phyloP scores from a whole-genome alignment of 164 flowering plant species.

The Cinnamomum micranthum region DNA sequence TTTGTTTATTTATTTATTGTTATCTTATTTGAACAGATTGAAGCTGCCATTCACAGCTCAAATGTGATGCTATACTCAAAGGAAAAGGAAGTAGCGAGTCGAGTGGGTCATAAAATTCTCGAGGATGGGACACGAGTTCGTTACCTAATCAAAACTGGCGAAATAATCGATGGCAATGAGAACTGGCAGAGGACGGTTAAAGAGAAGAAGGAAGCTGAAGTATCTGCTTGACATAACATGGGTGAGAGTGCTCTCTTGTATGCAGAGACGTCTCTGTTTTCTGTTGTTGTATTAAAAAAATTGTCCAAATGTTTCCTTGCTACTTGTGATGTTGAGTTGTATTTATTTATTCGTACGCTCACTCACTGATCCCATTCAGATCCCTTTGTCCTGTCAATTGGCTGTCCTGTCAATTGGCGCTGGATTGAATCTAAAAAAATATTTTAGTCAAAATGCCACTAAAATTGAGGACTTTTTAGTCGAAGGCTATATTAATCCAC shows the following conservation, averaged over 20 bases:
- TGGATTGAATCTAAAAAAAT: no score
- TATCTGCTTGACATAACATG: constrained; percentile 3
- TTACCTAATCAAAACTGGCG: constrained; percentile 92
- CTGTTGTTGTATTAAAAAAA: no score
- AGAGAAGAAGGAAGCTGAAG: constrained; percentile 44
- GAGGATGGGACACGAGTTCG: constrained; percentile 83
- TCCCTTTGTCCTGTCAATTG: no score
- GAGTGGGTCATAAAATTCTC: constrained; percentile 84
- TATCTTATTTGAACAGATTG: constrained; percentile 45
- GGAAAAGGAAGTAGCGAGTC: constrained; percentile 80
- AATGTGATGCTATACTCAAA: constrained; percentile 98
- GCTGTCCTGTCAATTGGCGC: no score
- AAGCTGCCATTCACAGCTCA: constrained; percentile 91
- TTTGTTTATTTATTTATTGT: background rate
- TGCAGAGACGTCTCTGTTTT: background rate
- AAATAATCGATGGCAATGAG: constrained; percentile 76
- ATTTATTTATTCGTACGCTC: no score
- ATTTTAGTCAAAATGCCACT: no score
- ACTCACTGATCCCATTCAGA: no score
- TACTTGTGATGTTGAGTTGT: no score
- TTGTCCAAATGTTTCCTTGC: no score
- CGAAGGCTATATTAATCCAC: no score
- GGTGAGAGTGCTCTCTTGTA: background rate
- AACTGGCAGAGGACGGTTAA: constrained; percentile 68
- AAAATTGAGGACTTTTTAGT: no score